Conservation (phyloP, 805 yeast genomes). For the Isabelozyma rhagii region DNA sequence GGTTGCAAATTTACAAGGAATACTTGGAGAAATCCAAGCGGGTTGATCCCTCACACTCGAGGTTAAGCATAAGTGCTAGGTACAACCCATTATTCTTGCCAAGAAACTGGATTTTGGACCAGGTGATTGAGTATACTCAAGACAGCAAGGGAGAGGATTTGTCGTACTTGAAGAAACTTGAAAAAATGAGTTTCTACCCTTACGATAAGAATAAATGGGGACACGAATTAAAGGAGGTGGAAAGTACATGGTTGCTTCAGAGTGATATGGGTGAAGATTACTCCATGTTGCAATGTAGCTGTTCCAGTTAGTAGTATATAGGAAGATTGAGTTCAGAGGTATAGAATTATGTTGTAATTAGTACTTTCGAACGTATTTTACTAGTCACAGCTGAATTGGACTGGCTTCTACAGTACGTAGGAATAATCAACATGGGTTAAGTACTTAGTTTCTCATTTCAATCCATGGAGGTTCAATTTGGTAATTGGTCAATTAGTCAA, state of each 20-base stretch:
- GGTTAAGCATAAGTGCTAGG: slow-evolving; percentile 40
- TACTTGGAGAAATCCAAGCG: slow-evolving; percentile 40
- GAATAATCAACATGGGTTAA: no score
- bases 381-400: neutral
- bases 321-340: no score
- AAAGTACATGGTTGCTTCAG: slow-evolving; percentile 48
- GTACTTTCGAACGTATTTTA: neutral
- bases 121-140: slow-evolving; percentile 61
- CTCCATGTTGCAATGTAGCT: slow-evolving; percentile 72
- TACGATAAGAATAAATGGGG: slow-evolving; percentile 71
- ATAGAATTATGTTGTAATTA: no score
- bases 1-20: slow-evolving; percentile 50
- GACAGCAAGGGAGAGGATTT: slow-evolving; percentile 50
- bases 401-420: neutral
- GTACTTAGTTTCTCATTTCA: no score
- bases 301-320: slow-evolving; percentile 42
- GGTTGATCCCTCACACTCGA: slow-evolving; percentile 30
- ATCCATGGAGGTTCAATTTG: no score
- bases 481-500: no score
- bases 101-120: slow-evolving; percentile 81
- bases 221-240: slow-evolving; percentile 55
- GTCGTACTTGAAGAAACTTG: slow-evolving; percentile 54
- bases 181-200: slow-evolving; percentile 73
- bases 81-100: slow-evolving; percentile 81
- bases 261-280: slow-evolving; percentile 50